Percentiles rank a stretch among this genome's conserved stretches.
Evolutionary conservation across 2,329 filamentous ascomycete species (phyloP).

Genomic region (Penicillium nordicum): DNA sequence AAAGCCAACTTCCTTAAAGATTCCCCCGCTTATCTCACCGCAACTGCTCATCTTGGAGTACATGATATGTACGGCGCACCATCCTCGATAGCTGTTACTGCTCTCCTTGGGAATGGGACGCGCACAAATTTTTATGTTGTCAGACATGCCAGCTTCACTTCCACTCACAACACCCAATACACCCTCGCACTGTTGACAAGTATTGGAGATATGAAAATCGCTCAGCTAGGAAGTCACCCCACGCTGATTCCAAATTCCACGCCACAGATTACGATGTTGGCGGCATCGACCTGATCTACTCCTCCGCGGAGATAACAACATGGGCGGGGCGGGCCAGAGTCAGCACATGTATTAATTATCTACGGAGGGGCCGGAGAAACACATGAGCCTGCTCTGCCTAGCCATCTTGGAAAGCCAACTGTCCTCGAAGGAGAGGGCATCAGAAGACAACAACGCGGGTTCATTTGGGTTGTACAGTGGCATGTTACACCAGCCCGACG

Average conservation of each 20-base stretch:
- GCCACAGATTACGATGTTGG: slow-evolving; percentile 29
- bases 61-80: slow-evolving; percentile 11
- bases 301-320: slow-evolving; percentile 33
- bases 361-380: slow-evolving; percentile 29
- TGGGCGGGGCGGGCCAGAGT: slow-evolving; percentile 16
- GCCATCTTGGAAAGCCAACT: slow-evolving; percentile 12
- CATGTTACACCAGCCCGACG: slow-evolving; percentile 7
- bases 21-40: slow-evolving; percentile 64
- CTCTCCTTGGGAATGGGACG: slow-evolving; percentile 8
- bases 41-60: slow-evolving; percentile 43
- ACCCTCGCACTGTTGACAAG: slow-evolving; percentile 19
- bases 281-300: slow-evolving; percentile 25
- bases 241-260: slow-evolving; percentile 33
- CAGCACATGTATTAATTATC: slow-evolving; percentile 24
- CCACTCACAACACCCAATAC: slow-evolving; percentile 8
- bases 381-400: slow-evolving; percentile 27
- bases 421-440: slow-evolving; percentile 8
- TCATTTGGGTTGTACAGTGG: slow-evolving; percentile 15
- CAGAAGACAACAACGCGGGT: neutral
- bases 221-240: slow-evolving; percentile 24
- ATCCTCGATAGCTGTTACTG: slow-evolving; percentile 11
- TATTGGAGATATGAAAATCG: slow-evolving; percentile 25
- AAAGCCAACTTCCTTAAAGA: slow-evolving; percentile 71
- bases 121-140: slow-evolving; percentile 12
- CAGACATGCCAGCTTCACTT: slow-evolving; percentile 18